phyloP scores from a whole-genome alignment of 2,329 filamentous ascomycete species.

The Triangularia verruculosa region DNA sequence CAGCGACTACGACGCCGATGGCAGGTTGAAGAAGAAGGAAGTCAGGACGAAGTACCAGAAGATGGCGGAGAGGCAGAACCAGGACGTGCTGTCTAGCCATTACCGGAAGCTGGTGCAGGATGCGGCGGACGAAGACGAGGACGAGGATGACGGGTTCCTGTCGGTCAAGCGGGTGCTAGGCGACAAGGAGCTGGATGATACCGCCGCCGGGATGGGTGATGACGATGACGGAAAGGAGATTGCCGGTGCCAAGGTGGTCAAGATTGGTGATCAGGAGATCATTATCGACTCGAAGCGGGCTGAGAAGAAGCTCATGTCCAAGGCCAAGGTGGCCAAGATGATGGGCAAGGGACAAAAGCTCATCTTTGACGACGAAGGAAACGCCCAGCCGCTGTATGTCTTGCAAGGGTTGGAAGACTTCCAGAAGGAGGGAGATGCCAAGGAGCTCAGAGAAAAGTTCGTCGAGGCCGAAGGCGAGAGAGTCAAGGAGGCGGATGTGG shows the following conservation, averaged over 20 bases:
- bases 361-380: conserved; percentile 89
- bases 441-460: conserved; percentile 73
- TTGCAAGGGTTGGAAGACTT: conserved; percentile 84
- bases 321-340: neutral
- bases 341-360: conserved; percentile 65
- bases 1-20: conserved; percentile 48
- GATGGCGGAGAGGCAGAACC: conserved; percentile 97
- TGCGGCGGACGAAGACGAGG: conserved; percentile 39
- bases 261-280: conserved; percentile 66
- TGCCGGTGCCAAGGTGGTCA: conserved; percentile 56
- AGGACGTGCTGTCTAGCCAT: conserved; percentile 91
- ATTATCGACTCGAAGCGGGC: conserved; percentile 91
- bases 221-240: conserved; percentile 60
- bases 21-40: conserved; percentile 58
- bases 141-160: conserved; percentile 72
- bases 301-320: conserved; percentile 86
- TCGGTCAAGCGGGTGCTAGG: conserved; percentile 84
- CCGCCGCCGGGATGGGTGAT: conserved; percentile 45
- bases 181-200: conserved; percentile 58
- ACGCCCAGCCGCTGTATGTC: conserved; percentile 81
- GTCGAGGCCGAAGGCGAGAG: conserved; percentile 70
- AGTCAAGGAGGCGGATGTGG: conserved; percentile 71
- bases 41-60: conserved; percentile 94
- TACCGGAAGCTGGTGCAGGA: conserved; percentile 75
- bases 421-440: conserved; percentile 67